Evolutionary conservation across 768 basidiomycete genomes (phyloP), one percentile per base, ranked within the genome.

Genomic region (Tephrocybe sp.): DNA sequence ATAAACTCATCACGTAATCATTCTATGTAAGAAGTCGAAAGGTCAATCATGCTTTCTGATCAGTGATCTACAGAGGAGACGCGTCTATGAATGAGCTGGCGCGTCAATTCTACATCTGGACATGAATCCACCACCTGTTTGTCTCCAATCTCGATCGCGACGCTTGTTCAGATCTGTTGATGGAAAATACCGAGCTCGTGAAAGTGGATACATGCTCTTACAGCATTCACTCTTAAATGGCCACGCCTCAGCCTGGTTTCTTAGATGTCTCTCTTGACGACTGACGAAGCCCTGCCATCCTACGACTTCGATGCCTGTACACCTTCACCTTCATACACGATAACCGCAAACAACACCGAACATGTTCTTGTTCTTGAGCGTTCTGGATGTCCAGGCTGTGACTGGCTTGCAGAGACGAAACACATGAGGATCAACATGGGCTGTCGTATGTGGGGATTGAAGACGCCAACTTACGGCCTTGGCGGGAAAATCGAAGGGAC

Each of bases 341-440:
- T 62, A 38, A 49, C 45, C 14, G 60, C 68, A 3, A 46, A 58
- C 12, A 62, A 62, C 37, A 62, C 67, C 3, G 72, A 74, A 56
- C 71, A 66, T 52, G 62, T 74, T 14, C 58, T 74, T 4, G 68
- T 70, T 57, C 57, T 63, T 18, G 67, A 65, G 18, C 61, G 58
- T 33, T 48, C 57, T 17, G 59, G 59, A 11, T 68, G 62, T 42
- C 67, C 61, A 12, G 58, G 51, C 17, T 65, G 65, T 25, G 65
- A 70, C 37, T 71, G 68, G 64, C 61, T 71, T 14, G 73, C 70
- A 57, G 63, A 66, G 47, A 73, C 71, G 10, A 68, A 75, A 40
- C 65, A 69, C 51, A 65, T 77, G 54, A 64, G 63, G 24, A 58
- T 77, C 24, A 73, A 73, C 57, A 61, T 79, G 21, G 73, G 75